These are phyloP conservation scores for Phytophthora pseudosyringae DNA, from an alignment of 352 stramenopile genomes.

Conservation along the genomic window DNA sequence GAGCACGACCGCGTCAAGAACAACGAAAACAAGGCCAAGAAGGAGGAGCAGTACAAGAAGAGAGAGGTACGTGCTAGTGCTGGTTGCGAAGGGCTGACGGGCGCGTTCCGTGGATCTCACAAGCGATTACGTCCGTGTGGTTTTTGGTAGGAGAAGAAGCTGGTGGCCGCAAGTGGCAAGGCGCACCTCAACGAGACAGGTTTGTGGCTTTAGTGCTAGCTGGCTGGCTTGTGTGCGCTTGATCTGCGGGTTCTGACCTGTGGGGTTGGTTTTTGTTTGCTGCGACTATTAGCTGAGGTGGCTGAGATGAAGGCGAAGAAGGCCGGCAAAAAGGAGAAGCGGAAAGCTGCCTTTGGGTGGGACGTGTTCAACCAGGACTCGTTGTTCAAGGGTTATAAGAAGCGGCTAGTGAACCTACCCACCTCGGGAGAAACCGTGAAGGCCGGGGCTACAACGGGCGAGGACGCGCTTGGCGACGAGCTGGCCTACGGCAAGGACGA, in stretches of 20 bases:
- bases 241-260: neutral
- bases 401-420: conserved; percentile 68
- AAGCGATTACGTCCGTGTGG: neutral
- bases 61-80: conserved; percentile 43
- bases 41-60: conserved; percentile 60
- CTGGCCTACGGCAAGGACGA: conserved; percentile 70
- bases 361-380: conserved; percentile 89
- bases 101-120: conserved; percentile 1
- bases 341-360: conserved; percentile 84
- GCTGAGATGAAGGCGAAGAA: conserved; percentile 71
- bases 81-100: neutral
- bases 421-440: conserved; percentile 27
- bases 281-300: conserved; percentile 46
- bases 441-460: conserved; percentile 15
- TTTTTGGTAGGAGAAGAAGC: conserved; percentile 58
- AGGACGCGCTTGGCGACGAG: conserved; percentile 53
- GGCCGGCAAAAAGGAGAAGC: conserved; percentile 74
- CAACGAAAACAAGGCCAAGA: conserved; percentile 67
- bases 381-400: conserved; percentile 88
- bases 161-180: conserved; percentile 44
- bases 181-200: conserved; percentile 74
- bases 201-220: conserved; percentile 16
- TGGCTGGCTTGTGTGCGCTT: neutral
- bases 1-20: conserved; percentile 77
- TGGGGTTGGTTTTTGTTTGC: neutral